These are phyloP conservation scores for Candida hispaniensis DNA, from an alignment of 805 yeast genomes.

Conservation along the genomic window DNA sequence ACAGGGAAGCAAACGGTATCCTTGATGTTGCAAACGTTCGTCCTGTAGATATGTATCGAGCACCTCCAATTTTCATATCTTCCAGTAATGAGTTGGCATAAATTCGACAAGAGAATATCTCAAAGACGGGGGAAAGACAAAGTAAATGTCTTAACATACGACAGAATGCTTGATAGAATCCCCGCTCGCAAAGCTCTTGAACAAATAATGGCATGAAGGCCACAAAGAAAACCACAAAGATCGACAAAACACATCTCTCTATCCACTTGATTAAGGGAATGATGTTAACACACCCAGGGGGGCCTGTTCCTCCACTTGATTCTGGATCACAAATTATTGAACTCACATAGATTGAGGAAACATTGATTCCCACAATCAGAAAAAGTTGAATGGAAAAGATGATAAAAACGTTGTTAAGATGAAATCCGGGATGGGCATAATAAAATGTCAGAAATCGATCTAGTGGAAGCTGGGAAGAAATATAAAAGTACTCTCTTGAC, in stretches of 20 bases:
- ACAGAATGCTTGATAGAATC: constrained; percentile 55
- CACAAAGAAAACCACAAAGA: constrained; percentile 61
- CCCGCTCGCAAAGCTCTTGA: constrained; percentile 68
- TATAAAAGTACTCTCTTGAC: constrained; percentile 69
- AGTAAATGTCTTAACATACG: constrained; percentile 56
- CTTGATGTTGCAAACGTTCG: constrained; percentile 73
- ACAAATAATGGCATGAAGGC: constrained; percentile 67
- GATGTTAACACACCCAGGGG: constrained; percentile 61
- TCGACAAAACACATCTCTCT: constrained; percentile 59
- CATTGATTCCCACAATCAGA: constrained; percentile 45
- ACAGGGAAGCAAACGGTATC: constrained; percentile 52
- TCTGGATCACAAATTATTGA: constrained; percentile 53
- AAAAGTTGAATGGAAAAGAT: constrained; percentile 57
- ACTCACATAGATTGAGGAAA: constrained; percentile 53
- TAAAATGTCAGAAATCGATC: constrained; percentile 72
- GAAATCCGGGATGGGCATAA: constrained; percentile 83
- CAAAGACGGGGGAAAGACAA: constrained; percentile 68
- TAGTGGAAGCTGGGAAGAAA: constrained; percentile 65
- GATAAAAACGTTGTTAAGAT: constrained; percentile 65
- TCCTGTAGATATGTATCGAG: constrained; percentile 72
- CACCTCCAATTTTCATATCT: constrained; percentile 69
- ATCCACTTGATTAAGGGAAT: constrained; percentile 67
- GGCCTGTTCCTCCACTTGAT: constrained; percentile 54
- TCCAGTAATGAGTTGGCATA: constrained; percentile 60
- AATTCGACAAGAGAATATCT: constrained; percentile 66